A percentile compares a stretch with the other conserved stretches of the same genome.
Conservation (phyloP, 306 rosid genomes). For the Rosa lucieae region DNA sequence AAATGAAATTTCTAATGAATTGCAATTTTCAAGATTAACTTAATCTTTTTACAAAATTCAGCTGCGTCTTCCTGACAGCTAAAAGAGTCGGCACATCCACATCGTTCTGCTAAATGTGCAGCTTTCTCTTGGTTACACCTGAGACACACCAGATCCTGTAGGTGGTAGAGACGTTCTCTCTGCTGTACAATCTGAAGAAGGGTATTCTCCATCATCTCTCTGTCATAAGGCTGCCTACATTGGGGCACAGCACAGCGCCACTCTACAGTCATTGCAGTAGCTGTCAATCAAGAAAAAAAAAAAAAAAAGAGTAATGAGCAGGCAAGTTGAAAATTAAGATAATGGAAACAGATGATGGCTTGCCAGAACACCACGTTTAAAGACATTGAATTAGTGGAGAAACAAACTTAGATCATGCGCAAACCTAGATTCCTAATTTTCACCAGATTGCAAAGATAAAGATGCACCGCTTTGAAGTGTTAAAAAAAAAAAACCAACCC, state of each 20-base stretch:
- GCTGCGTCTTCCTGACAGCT: constrained; percentile 58
- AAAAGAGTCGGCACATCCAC: constrained; percentile 78
- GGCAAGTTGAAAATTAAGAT: constrained; percentile 12
- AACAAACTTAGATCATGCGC: not conserved
- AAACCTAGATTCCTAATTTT: not conserved
- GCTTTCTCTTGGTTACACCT: constrained; percentile 79
- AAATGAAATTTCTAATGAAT: constrained; percentile 74
- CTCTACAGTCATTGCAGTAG: constrained; percentile 86
- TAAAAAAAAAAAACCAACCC: not conserved
- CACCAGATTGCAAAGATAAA: not conserved
- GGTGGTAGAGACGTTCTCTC: constrained; percentile 79
- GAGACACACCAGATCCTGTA: constrained; percentile 73
- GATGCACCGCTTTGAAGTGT: not conserved
- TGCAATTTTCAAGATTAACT: constrained; percentile 60
- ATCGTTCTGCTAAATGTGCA: constrained; percentile 80
- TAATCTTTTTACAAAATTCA: constrained; percentile 59
- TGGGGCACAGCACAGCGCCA: constrained; percentile 87
- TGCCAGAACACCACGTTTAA: not conserved
- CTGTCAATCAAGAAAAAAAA: constrained; percentile 33
- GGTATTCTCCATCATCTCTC: constrained; percentile 70
- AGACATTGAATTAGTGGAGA: not conserved
- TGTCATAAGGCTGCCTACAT: constrained; percentile 87
- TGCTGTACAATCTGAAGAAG: constrained; percentile 79
- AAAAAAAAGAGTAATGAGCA: not conserved
- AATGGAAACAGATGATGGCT: constrained; percentile 1